Base-by-base conservation (phyloP, 2,329 filamentous ascomycete species). In the Colletotrichum sp. region DNA sequence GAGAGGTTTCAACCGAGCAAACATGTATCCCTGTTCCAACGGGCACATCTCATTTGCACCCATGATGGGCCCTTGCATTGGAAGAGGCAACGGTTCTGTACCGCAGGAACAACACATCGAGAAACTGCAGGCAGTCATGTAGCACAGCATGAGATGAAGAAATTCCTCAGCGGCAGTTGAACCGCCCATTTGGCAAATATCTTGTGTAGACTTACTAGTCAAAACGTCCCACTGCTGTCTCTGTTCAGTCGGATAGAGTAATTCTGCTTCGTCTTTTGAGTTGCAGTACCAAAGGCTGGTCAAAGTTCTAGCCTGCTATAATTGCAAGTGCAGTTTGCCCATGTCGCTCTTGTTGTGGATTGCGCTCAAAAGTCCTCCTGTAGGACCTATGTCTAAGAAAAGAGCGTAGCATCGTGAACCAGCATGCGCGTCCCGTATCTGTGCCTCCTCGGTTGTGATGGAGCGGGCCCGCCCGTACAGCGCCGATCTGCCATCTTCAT, bases 191-290 rank as follows among this genome's bases (percentile, higher is more conserved):
- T 13, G n/a, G 12, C 3, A 52, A 52, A 5, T 2, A 52, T 24
- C 4, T 1, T 21, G n/a, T 21, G n/a, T 52, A 21, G 3, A 4
- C 26, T 18, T 0, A 9, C 16, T 39, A 0, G 36, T 18, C 2
- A 39, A 9, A 16, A 39, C 5, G 15, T 18, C 36, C 15, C 1
- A 0, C 0, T 5, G 36, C 36, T 9, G 8, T 3, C 16, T 39
- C 4, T 39, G 16, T 0, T 9, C 0, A 0, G 16, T 5, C 0
- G 4, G 36, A 5, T 39, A 5, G 1, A 3, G 8, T 18, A 3
- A 39, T 5, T 9, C 16, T 39, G 4, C 8, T 39, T 18, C 16
- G 36, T 3, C 36, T 39, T 39, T 18, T 0, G 36, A 5, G 36
- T 39, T 1, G 36, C 36, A 39, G 2, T 16, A 8, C 34, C 34